Evolutionary conservation across 768 basidiomycete species (phyloP).

Genomic region (Lactarius trivialis): DNA sequence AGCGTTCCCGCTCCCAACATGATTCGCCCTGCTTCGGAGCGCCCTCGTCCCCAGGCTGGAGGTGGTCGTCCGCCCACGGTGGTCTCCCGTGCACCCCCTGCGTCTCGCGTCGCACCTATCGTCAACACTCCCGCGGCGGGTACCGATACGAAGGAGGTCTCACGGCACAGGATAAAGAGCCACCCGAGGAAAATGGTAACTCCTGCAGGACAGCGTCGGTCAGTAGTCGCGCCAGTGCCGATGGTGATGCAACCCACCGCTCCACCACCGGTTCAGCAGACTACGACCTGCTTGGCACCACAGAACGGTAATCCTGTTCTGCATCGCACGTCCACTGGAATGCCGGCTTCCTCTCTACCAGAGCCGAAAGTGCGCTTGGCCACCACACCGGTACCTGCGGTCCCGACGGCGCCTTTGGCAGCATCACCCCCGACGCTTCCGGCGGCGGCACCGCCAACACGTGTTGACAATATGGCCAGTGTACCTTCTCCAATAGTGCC

Average conservation of each 20-base stretch:
- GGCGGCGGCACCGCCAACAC: not conserved
- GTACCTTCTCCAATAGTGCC: not conserved
- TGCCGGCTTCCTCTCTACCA: not conserved
- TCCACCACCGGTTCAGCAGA: not conserved
- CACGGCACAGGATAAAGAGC: conserved; percentile 7
- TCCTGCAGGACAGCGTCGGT: not conserved
- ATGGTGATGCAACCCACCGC: not conserved
- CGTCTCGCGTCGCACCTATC: not conserved
- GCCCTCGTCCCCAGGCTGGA: not conserved
- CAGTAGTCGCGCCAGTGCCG: not conserved
- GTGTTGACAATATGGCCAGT: not conserved
- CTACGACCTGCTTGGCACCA: not conserved
- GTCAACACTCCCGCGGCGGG: not conserved
- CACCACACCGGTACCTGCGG: not conserved
- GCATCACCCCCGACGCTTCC: not conserved
- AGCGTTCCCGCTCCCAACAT: not conserved
- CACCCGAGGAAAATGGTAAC: conserved; percentile 12
- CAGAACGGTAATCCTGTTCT: not conserved
- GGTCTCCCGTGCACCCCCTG: not conserved
- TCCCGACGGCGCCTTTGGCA: not conserved
- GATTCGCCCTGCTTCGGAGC: not conserved
- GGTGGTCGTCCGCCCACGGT: not conserved
- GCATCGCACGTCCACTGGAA: not conserved
- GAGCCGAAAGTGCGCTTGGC: not conserved
- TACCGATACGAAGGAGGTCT: not conserved